Evolutionary conservation across 805 yeast species (phyloP).

Genomic region (Hanseniaspora lindneri): DNA sequence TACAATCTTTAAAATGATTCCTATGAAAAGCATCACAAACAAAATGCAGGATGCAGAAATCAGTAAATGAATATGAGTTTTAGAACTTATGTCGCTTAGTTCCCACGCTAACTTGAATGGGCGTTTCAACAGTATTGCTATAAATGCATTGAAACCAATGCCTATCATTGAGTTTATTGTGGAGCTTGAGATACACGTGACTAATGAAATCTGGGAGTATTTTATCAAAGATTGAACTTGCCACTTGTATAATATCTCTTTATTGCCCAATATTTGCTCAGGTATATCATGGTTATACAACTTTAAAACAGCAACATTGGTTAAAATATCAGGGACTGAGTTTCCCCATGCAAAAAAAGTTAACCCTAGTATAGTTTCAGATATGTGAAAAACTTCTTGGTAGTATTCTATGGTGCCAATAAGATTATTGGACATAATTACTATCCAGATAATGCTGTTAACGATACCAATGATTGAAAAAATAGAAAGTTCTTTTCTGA

Average conservation of each 20-base stretch:
- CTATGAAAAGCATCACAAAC: background rate
- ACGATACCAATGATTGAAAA: constrained; percentile 22
- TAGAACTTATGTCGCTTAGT: constrained; percentile 17
- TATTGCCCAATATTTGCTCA: constrained; percentile 18
- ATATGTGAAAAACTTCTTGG: constrained; percentile 32
- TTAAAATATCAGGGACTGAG: constrained; percentile 80
- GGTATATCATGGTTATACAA: constrained; percentile 30
- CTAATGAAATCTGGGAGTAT: constrained; percentile 77
- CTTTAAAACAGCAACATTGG: constrained; percentile 70
- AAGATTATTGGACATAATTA: constrained; percentile 28
- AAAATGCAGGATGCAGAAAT: constrained; percentile 23
- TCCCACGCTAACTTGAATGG: constrained; percentile 14
- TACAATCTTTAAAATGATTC: background rate
- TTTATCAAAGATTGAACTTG: constrained; percentile 35
- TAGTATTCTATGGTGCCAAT: constrained; percentile 29
- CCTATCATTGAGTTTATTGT: constrained; percentile 68
- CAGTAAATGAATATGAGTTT: constrained; percentile 22
- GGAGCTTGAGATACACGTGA: constrained; percentile 93
- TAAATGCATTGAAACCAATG: constrained; percentile 62
- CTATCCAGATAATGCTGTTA: constrained; percentile 28
- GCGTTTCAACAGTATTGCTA: constrained; percentile 28
- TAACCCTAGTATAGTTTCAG: constrained; percentile 80
- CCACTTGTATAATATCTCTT: constrained; percentile 16
- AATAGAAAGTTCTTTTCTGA: constrained; percentile 16
- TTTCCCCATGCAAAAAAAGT: constrained; percentile 91